Evolutionary conservation across 805 yeast species (phyloP).

Genomic region (Metschnikowia cubensis): DNA sequence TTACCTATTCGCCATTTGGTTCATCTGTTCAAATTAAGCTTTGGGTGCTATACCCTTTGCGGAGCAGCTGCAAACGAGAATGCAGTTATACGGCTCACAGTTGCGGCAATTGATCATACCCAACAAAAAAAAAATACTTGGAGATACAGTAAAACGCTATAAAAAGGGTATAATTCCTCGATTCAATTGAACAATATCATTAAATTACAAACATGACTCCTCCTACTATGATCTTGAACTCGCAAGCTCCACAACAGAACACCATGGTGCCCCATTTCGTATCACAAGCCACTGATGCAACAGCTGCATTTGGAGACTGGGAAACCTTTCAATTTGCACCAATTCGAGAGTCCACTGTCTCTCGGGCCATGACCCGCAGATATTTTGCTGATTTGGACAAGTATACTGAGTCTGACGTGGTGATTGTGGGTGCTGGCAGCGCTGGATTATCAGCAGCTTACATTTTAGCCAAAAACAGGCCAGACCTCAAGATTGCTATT

Average conservation of each 20-base stretch:
- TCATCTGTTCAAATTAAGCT: background rate
- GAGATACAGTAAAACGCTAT: background rate
- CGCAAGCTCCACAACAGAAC: constrained; percentile 16
- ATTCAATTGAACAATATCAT: background rate
- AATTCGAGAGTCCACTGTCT: constrained; percentile 72
- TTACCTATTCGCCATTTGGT: background rate
- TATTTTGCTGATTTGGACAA: constrained; percentile 70
- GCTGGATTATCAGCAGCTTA: constrained; percentile 77
- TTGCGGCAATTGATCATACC: constrained; percentile 4
- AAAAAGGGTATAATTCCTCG: background rate
- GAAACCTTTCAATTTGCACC: constrained; percentile 64
- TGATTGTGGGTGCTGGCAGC: constrained; percentile 75
- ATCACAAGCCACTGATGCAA: constrained; percentile 20
- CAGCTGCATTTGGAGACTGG: constrained; percentile 53
- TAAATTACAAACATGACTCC: constrained; percentile 6
- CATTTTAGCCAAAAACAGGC: constrained; percentile 66
- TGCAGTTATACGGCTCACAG: constrained; percentile 6
- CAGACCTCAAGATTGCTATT: constrained; percentile 69
- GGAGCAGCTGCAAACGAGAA: background rate
- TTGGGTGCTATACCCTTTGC: background rate
- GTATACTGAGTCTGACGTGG: constrained; percentile 70
- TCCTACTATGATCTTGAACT: constrained; percentile 15
- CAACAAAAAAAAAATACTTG: background rate
- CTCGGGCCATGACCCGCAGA: constrained; percentile 75
- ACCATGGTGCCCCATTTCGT: constrained; percentile 6